phyloP scores from a whole-genome alignment of 2,329 filamentous ascomycete genomes.

The Aureobasidium sp. region DNA sequence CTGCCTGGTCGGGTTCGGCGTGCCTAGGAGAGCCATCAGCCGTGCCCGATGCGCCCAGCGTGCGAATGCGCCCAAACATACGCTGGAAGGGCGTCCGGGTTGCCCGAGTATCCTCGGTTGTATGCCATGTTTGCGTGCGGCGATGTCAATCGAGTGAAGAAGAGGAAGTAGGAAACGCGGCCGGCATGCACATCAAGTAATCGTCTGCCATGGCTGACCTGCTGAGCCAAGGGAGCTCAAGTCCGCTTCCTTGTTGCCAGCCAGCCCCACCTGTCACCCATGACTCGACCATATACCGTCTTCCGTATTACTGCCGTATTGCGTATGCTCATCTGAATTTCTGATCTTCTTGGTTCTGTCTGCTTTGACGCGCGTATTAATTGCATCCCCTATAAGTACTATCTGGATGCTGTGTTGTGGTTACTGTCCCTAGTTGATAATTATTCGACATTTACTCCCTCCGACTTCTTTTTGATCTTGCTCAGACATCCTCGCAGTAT shows the following conservation, averaged over 20 bases:
- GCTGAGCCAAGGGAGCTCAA: not conserved
- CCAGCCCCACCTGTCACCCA: not conserved
- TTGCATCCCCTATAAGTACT: not conserved
- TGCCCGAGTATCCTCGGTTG: conserved; percentile 67
- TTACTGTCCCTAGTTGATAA: not conserved
- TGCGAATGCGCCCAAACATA: conserved; percentile 39
- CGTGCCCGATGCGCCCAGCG: not conserved
- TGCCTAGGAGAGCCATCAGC: conserved; percentile 44
- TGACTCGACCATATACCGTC: not conserved
- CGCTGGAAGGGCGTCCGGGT: conserved; percentile 91
- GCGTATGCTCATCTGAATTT: not conserved
- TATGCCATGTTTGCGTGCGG: conserved; percentile 66
- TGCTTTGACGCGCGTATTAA: not conserved
- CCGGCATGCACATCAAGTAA: not conserved
- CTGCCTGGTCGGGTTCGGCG: conserved; percentile 61
- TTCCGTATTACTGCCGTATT: conserved; percentile 2
- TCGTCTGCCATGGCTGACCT: conserved; percentile 7
- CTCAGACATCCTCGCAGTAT: not conserved
- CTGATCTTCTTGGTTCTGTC: not conserved
- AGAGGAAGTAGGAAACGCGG: not conserved
- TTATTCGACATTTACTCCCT: not conserved
- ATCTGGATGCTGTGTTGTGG: not conserved
- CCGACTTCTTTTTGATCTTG: not conserved
- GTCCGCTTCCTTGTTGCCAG: not conserved
- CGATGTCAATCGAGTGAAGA: not conserved